phyloP scores from a whole-genome alignment of 306 rosid species.

The Fagus sylvatica region DNA sequence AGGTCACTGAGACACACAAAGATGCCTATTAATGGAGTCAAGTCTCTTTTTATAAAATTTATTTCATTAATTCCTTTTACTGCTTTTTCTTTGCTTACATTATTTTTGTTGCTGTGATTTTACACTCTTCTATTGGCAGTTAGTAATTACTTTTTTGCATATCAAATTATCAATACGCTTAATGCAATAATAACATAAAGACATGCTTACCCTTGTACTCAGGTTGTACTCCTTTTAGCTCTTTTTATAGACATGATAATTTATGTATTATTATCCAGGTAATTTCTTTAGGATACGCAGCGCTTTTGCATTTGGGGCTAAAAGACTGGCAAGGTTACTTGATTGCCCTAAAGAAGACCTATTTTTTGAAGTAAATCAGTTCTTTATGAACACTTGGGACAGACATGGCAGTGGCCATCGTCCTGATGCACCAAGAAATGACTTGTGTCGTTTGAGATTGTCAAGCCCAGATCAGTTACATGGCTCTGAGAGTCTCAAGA shows the following conservation, averaged over 20 bases:
- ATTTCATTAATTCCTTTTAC: not conserved
- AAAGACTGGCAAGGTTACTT: constrained; percentile 76
- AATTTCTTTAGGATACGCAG: constrained; percentile 98
- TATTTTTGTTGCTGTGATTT: not conserved
- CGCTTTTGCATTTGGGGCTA: constrained; percentile 96
- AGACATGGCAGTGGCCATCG: constrained; percentile 97
- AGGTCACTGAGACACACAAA: not conserved
- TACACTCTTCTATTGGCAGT: not conserved
- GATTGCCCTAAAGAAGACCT: constrained; percentile 85
- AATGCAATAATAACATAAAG: not conserved
- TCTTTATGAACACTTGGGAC: constrained; percentile 95
- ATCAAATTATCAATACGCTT: not conserved
- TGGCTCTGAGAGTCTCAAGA: constrained; percentile 53
- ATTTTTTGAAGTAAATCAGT: constrained; percentile 76
- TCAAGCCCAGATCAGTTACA: constrained; percentile 49
- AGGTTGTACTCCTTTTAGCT: not conserved
- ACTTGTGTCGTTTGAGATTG: constrained; percentile 50
- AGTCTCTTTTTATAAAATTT: not conserved
- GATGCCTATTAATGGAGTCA: not conserved
- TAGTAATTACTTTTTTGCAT: not conserved
- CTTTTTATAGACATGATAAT: not conserved
- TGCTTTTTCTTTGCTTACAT: not conserved
- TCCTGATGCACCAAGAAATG: constrained; percentile 85
- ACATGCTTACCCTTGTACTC: not conserved
- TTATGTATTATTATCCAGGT: constrained; percentile 53